Base-by-base conservation (phyloP, 2,329 filamentous ascomycete species). In the Didymosphaeria variabile region DNA sequence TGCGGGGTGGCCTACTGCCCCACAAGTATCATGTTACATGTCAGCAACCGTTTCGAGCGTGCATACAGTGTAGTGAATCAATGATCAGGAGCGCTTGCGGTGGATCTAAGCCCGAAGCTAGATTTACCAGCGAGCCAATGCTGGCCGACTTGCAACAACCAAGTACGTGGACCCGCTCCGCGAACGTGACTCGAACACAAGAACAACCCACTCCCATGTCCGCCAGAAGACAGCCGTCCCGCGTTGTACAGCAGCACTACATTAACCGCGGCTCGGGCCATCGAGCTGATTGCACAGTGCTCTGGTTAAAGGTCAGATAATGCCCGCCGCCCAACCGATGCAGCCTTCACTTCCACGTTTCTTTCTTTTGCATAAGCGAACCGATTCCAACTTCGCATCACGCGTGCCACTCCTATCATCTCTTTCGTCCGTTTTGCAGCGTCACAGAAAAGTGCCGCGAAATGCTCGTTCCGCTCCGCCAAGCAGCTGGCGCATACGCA, bases 401-500 rank as follows among this genome's bases (percentile, higher is more conserved):
- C n/a, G 38, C n/a, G 38, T 45, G 9, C 19, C 42, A 13, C 19
- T 3, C 45, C 12, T 15, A 2, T 29, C 23, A 23, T 21, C 42
- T 23, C 19, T 23, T 40, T 45, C 19, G 42, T 23, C 42, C 9
- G 10, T 13, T 23, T 23, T 45, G 2, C 8, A 45, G 19, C n/a
- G 19, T 10, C 42, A 23, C 21, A 9, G 57, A 32, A 31, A 64
- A 60, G 62, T 65, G 57, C 66, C 60, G 62, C n/a, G 31, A 61
- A 64, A 44, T 50, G 21, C 51, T 59, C 44, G 57, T 61, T 55
- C 62, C 66, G 62, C 58, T 57, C 46, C 42, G 64, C 66, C 66
- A 68, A 67, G 66, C 40, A 29, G 17, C 19, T 49, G 56, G 58
- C 42, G 59, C 54, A 26, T 44, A 66, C 65, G 60, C 51, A 45